phyloP scores from a whole-genome alignment of 345 rosid genomes.

The Citrus cavaleriei region DNA sequence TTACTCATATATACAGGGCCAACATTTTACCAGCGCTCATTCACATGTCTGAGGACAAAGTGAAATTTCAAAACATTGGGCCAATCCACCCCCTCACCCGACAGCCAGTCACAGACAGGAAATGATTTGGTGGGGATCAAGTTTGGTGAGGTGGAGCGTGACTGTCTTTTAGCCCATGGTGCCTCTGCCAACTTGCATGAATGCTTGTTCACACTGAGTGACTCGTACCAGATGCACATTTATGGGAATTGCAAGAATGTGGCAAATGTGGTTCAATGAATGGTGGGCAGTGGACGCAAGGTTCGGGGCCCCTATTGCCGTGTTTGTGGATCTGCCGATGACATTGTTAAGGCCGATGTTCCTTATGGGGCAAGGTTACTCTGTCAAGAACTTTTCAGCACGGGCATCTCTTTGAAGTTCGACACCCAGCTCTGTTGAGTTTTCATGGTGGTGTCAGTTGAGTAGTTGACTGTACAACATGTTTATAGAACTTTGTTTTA shows the following conservation, averaged over 20 bases:
- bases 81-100: constrained; percentile 65
- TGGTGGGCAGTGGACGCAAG: constrained; percentile 55
- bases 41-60: constrained; percentile 93
- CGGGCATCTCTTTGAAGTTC: constrained; percentile 75
- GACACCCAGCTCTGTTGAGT: constrained; percentile 51
- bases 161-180: constrained; percentile 85
- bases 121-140: constrained; percentile 88
- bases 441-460: not conserved
- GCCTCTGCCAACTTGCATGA: constrained; percentile 82
- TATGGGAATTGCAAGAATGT: constrained; percentile 55
- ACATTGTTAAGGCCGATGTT: constrained; percentile 54
- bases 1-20: constrained; percentile 84
- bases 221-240: constrained; percentile 70
- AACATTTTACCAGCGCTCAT: constrained; percentile 81
- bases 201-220: constrained; percentile 70
- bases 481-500: not conserved
- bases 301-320: constrained; percentile 79
- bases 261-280: constrained; percentile 69
- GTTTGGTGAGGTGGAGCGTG: constrained; percentile 93
- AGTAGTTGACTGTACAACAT: too few species aligned
- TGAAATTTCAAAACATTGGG: constrained; percentile 84
- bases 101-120: constrained; percentile 88
- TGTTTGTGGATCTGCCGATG: constrained; percentile 49
- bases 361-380: constrained; percentile 79
- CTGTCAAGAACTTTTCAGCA: constrained; percentile 80